Base-by-base conservation (phyloP, 164 flowering plant genomes). In the Platanus orientalis region DNA sequence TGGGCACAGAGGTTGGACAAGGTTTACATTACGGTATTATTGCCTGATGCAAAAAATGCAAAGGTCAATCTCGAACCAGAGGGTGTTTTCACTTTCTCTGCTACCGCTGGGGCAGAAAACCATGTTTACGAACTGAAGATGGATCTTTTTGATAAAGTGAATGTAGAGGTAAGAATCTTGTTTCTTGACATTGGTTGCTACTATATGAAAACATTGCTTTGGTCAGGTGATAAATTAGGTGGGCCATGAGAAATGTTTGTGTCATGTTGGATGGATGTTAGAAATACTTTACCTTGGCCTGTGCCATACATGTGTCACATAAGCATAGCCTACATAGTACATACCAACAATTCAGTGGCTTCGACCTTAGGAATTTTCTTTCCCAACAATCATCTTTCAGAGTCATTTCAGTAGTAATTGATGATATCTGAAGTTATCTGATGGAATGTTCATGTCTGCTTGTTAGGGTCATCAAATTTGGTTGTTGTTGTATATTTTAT, bases 1-100 rank as follows among this genome's bases (percentile, higher is more conserved):
- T 94, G 97, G 99, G 99, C 99, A n/a, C 79, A 94, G 76, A 83
- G 93, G 69, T 63, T 13, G 64, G 97, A 94, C 76, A 81, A 81
- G 63, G 85, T 91, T 26, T 91, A 71, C 67, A 53, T 94, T 23
- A 91, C 96, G 1, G 89, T 94, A 45, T 58, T 60, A 17, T 68
- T 94, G 63, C 82, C 97, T 7, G 93, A 94, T 79, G 75, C 99
- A 1, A 83, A 86, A 61, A 57, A 81, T 71, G 79, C 86, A 13
- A 89, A 89, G 73, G 86, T 85, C 55, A 84, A 89, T 67, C 81
- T 94, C 36, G 92, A 83, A 19, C 96, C 95, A 1, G 90, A 89
- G 26, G 98, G 99, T 19, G 72, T 67, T 7, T 86, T 91, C 63
- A 80, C 74, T 6, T 91, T 91, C 70, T 75, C 95, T 62, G 96